A percentile compares a stretch with the other conserved stretches of the same genome.
phyloP scores from a whole-genome alignment of 495 filamentous ascomycete genomes.

The Trichocladium uniseriatum region DNA sequence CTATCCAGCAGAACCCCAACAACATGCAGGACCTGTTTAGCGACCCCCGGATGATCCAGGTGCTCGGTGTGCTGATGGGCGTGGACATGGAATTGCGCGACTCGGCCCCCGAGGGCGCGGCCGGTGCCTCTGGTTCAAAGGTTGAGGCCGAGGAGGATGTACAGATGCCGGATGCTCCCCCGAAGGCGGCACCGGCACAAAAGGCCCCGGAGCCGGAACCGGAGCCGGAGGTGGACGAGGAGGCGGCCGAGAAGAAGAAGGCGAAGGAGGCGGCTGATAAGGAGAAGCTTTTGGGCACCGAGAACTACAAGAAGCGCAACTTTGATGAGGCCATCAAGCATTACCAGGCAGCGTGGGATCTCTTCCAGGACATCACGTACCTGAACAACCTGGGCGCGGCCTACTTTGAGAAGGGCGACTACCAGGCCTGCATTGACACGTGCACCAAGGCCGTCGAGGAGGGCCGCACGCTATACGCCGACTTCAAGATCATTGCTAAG shows the following conservation, averaged over 20 bases:
- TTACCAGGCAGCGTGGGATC: slow-evolving; percentile 90
- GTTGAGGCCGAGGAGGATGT: slow-evolving; percentile 62
- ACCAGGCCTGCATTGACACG: slow-evolving; percentile 70
- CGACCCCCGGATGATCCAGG: slow-evolving; percentile 87
- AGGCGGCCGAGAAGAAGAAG: slow-evolving; percentile 70
- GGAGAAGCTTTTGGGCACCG: slow-evolving; percentile 89
- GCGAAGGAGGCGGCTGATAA: slow-evolving; percentile 88
- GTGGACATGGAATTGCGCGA: slow-evolving; percentile 83
- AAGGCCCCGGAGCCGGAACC: slow-evolving; percentile 46
- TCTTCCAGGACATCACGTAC: slow-evolving; percentile 94
- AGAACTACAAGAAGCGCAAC: slow-evolving; percentile 95
- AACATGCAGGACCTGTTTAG: slow-evolving; percentile 68
- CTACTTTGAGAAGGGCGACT: slow-evolving; percentile 92
- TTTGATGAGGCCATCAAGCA: slow-evolving; percentile 92
- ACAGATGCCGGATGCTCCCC: slow-evolving; percentile 61
- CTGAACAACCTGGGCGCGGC: slow-evolving; percentile 93
- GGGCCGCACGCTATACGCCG: slow-evolving; percentile 74
- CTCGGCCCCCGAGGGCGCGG: slow-evolving; percentile 41
- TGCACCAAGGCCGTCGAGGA: slow-evolving; percentile 86
- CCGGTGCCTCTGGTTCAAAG: slow-evolving; percentile 35
- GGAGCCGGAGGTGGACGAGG: slow-evolving; percentile 65
- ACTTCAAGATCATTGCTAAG: slow-evolving; percentile 97
- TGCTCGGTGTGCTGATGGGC: slow-evolving; percentile 86
- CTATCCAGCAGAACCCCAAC: slow-evolving; percentile 69
- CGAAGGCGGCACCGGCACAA: slow-evolving; percentile 31